Percentiles rank a stretch among this genome's conserved stretches.
Conservation (phyloP, 257 asterid genomes). For the Craterostigma plantagineum region DNA sequence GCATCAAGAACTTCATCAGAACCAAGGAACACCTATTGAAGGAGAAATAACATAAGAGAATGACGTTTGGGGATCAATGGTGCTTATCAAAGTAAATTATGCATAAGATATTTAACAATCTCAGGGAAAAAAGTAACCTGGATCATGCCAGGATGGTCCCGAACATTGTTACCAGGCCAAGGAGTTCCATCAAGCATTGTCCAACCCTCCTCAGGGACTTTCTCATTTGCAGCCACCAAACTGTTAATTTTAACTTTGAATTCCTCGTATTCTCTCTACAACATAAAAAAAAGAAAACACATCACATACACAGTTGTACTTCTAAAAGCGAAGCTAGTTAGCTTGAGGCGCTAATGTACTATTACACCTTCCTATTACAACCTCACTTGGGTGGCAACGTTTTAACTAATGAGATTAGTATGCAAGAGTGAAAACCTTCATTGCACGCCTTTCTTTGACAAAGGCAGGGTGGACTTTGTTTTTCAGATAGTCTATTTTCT, state of each 20-base stretch:
- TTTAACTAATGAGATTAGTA: too few relatives aligned
- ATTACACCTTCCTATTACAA: too few relatives aligned
- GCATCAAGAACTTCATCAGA: slow-evolving; percentile 30
- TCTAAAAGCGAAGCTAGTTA: too few relatives aligned
- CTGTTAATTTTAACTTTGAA: slow-evolving; percentile 38
- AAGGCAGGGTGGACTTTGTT: slow-evolving; percentile 52
- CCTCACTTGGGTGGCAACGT: too few relatives aligned
- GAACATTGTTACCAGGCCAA: slow-evolving; percentile 66
- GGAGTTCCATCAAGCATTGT: slow-evolving; percentile 65
- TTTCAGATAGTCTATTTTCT: slow-evolving; percentile 48
- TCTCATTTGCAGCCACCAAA: slow-evolving; percentile 39
- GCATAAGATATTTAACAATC: too few relatives aligned
- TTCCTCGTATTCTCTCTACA: slow-evolving; percentile 57
- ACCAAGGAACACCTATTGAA: slow-evolving; percentile 41
- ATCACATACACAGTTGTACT: too few relatives aligned
- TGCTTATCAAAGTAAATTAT: too few relatives aligned
- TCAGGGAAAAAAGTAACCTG: slow-evolving; percentile 23
- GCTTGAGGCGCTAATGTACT: too few relatives aligned
- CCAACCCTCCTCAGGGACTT: slow-evolving; percentile 67
- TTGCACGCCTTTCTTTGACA: slow-evolving; percentile 48
- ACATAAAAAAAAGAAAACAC: background rate
- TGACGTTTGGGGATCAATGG: too few relatives aligned
- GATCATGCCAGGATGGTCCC: slow-evolving; percentile 68
- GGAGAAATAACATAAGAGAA: too few relatives aligned
- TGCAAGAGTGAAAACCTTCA: slow-evolving; percentile 27